Percentiles rank a stretch among this genome's conserved stretches.
These are phyloP conservation scores for Flaveria trinervia DNA, from an alignment of 129 eudicot genomes.

Conservation along the genomic window DNA sequence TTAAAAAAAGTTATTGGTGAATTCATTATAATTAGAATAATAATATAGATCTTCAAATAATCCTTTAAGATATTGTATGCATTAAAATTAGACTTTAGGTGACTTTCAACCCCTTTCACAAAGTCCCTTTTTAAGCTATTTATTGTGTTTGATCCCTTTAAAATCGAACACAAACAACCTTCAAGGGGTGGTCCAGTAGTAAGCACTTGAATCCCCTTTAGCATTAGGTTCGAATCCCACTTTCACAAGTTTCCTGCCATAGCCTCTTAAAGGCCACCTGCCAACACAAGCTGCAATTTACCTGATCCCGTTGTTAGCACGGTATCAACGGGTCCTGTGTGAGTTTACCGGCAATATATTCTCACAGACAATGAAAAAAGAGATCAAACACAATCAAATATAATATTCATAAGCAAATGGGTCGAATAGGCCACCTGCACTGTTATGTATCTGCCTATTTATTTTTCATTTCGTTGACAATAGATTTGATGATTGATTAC, in stretches of 20 bases:
- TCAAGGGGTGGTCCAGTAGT: no score
- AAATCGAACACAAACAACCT: background rate
- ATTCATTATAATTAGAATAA: background rate
- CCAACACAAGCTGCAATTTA: no score
- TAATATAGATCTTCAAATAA: background rate
- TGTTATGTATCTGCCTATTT: background rate
- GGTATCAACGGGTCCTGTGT: no score
- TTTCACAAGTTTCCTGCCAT: no score
- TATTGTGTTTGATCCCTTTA: background rate
- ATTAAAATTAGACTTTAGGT: background rate
- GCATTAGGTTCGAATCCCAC: no score
- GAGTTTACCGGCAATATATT: no score
- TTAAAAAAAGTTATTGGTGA: background rate
- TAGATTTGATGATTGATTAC: slow-evolving; percentile 18
- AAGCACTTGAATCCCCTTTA: no score
- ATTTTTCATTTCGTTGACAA: background rate
- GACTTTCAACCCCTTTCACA: background rate
- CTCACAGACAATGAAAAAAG: no score
- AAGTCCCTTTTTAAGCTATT: background rate
- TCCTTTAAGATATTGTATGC: background rate
- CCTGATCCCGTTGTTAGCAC: no score
- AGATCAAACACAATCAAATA: slow-evolving; percentile 7
- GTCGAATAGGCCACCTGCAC: background rate
- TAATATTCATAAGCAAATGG: background rate
- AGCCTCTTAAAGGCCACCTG: no score